Percentiles rank a stretch among this genome's conserved stretches.
phyloP scores from a whole-genome alignment of 805 yeast species.

The Metschnikowia corniflorae region DNA sequence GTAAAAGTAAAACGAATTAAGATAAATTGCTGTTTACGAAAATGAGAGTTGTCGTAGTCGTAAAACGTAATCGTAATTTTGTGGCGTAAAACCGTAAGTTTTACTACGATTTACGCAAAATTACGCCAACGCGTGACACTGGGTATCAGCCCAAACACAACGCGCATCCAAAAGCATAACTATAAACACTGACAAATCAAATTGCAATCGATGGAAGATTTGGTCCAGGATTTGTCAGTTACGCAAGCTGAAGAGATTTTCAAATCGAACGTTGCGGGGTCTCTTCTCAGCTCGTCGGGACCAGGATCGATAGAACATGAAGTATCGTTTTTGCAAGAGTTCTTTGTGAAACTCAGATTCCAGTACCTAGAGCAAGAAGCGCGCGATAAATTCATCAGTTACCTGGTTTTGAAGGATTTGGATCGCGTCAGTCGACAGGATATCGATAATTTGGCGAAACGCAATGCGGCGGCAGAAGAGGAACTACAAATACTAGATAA shows the following conservation, averaged over 20 bases:
- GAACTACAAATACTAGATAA: conserved; percentile 25
- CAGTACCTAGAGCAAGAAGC: conserved; percentile 70
- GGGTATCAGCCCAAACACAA: too few species aligned
- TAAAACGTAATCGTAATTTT: too few species aligned
- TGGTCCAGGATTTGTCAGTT: conserved; percentile 5
- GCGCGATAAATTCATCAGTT: conserved; percentile 60
- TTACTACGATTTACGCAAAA: too few species aligned
- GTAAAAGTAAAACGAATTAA: too few species aligned
- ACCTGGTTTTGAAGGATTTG: conserved; percentile 36
- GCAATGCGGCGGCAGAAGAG: conserved; percentile 22
- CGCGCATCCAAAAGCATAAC: too few species aligned
- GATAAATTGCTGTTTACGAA: too few species aligned
- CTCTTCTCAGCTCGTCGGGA: conserved; percentile 8
- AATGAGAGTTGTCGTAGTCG: too few species aligned
- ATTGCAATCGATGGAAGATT: background rate
- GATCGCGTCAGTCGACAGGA: conserved; percentile 32
- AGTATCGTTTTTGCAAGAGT: conserved; percentile 34
- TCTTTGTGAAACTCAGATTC: conserved; percentile 55
- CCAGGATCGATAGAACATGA: conserved; percentile 24
- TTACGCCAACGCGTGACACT: too few species aligned
- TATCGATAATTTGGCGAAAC: conserved; percentile 24
- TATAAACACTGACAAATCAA: too few species aligned
- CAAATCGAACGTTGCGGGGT: conserved; percentile 6
- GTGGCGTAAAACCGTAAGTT: too few species aligned
- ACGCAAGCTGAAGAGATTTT: conserved; percentile 12